Conservation (phyloP, 2,329 filamentous ascomycete genomes). For the Neurospora sp. region DNA sequence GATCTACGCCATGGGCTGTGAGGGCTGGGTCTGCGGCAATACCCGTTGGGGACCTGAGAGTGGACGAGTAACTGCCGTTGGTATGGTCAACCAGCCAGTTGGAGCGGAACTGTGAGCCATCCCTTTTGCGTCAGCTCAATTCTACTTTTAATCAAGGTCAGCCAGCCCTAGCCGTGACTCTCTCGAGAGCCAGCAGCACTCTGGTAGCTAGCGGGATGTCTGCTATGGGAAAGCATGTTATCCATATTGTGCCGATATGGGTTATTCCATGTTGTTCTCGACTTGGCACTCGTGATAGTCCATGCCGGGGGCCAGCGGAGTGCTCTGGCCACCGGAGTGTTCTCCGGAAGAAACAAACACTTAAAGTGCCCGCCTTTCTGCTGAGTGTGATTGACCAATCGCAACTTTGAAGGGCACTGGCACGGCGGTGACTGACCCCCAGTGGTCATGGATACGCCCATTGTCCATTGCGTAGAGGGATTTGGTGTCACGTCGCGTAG, state of each 20-base stretch:
- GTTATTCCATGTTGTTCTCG: background rate
- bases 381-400: background rate
- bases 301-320: background rate
- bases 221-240: background rate
- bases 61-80: slow-evolving; percentile 68
- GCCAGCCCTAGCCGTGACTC: background rate
- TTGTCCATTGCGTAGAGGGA: background rate
- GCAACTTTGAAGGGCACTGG: background rate
- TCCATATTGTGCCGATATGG: background rate
- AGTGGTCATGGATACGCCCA: background rate
- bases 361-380: too few relatives aligned
- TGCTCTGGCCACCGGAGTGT: background rate
- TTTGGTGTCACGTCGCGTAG: background rate
- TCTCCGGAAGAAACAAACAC: background rate
- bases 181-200: background rate
- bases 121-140: background rate
- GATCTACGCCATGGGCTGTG: slow-evolving; percentile 75
- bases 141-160: background rate
- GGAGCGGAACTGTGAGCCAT: slow-evolving; percentile 61
- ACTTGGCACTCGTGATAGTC: background rate
- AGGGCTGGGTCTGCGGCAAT: slow-evolving; percentile 82
- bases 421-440: background rate
- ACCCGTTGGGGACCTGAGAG: slow-evolving; percentile 72
- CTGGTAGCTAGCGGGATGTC: background rate
- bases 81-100: slow-evolving; percentile 78